Evolutionary conservation across 805 yeast species (phyloP).

Genomic region (Spathaspora gorwiae): DNA sequence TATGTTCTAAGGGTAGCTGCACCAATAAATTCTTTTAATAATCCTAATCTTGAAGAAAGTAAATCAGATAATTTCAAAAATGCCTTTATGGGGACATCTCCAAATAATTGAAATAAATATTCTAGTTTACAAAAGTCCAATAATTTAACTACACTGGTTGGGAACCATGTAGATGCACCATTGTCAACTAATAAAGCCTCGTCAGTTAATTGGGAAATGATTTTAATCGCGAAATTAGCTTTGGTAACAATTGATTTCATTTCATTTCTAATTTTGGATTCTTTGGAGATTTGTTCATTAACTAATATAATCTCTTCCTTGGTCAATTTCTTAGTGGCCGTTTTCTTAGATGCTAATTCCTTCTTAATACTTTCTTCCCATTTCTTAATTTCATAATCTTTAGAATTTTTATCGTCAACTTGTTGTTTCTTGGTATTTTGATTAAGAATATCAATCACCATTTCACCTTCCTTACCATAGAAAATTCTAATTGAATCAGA

Average conservation of each 20-base stretch:
- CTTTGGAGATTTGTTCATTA: conserved; percentile 59
- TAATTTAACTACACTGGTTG: conserved; percentile 52
- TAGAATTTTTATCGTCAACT: conserved; percentile 63
- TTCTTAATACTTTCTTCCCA: conserved; percentile 87
- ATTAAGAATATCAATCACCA: conserved; percentile 62
- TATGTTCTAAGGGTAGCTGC: conserved; percentile 63
- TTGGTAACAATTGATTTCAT: conserved; percentile 35
- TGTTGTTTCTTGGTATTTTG: conserved; percentile 35
- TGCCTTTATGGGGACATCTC: conserved; percentile 41
- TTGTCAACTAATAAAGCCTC: conserved; percentile 54
- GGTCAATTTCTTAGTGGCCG: conserved; percentile 50
- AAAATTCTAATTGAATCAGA: conserved; percentile 57
- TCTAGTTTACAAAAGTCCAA: conserved; percentile 41
- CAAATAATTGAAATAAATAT: conserved; percentile 32
- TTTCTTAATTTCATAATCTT: conserved; percentile 77
- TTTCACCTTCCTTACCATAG: conserved; percentile 62
- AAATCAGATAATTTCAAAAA: conserved; percentile 54
- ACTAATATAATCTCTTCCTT: conserved; percentile 71
- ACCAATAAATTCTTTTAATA: conserved; percentile 53
- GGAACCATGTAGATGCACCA: conserved; percentile 68
- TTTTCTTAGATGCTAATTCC: conserved; percentile 57
- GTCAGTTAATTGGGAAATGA: conserved; percentile 51
- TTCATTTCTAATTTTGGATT: conserved; percentile 48
- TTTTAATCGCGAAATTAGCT: conserved; percentile 46
- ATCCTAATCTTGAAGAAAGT: conserved; percentile 49